A percentile compares a stretch with the other conserved stretches of the same genome.
Evolutionary conservation across 352 stramenopile genomes (phyloP).

Genomic region (Phytophthora kernoviae): DNA sequence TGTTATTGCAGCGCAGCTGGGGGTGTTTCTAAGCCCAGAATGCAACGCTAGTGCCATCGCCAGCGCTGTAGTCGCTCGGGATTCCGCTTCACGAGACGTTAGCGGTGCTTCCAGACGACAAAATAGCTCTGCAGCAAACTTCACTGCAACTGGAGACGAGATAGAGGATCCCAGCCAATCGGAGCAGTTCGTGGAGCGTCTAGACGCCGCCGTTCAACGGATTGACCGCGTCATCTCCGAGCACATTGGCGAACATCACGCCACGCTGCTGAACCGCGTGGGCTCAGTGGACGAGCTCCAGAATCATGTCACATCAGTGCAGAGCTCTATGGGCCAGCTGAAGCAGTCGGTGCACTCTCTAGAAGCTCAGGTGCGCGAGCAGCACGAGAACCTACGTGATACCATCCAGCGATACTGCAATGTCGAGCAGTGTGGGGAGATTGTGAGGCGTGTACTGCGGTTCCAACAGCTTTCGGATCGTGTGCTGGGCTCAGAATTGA

Average conservation of each 20-base stretch:
- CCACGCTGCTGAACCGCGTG: conserved; percentile 68
- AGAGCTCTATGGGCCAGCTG: conserved; percentile 66
- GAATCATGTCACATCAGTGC: conserved; percentile 53
- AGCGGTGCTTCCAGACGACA: conserved; percentile 22
- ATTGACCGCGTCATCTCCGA: conserved; percentile 84
- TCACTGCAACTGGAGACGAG: conserved; percentile 15
- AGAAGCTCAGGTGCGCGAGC: conserved; percentile 54
- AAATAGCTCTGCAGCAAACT: conserved; percentile 20
- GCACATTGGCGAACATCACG: conserved; percentile 80
- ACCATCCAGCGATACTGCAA: conserved; percentile 82
- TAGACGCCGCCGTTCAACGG: conserved; percentile 64
- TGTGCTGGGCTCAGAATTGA: conserved; percentile 47
- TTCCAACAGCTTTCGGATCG: conserved; percentile 78
- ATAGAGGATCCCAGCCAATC: conserved; percentile 50
- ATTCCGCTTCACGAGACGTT: conserved; percentile 46
- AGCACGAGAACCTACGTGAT: conserved; percentile 61
- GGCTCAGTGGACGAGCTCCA: conserved; percentile 82
- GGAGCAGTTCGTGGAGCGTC: conserved; percentile 74
- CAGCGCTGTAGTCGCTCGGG: conserved; percentile 72
- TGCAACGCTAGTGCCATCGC: conserved; percentile 83
- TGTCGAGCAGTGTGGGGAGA: conserved; percentile 73
- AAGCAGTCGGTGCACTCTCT: conserved; percentile 69
- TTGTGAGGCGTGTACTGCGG: conserved; percentile 73
- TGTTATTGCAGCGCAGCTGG: conserved; percentile 57
- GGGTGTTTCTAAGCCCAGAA: conserved; percentile 73